These are phyloP conservation scores for Syzygium oleosum DNA, from an alignment of 345 rosid species.

Conservation along the genomic window DNA sequence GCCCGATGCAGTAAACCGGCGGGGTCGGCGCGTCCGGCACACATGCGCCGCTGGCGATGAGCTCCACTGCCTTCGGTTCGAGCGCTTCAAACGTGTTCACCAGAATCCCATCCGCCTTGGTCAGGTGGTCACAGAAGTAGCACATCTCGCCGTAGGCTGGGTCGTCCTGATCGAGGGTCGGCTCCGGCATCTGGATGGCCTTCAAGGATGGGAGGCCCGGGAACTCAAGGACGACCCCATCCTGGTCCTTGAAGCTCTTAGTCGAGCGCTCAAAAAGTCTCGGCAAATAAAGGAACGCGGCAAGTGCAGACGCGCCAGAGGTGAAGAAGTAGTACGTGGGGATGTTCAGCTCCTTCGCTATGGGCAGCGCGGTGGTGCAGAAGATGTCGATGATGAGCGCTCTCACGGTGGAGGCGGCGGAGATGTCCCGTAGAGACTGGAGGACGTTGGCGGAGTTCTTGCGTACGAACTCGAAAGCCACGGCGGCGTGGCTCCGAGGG, in stretches of 20 bases:
- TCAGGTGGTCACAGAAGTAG: not conserved
- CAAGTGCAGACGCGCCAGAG: slow-evolving; percentile 2
- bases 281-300: slow-evolving; percentile 3
- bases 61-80: not conserved
- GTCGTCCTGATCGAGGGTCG: not conserved
- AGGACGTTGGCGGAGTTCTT: slow-evolving; percentile 4
- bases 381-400: slow-evolving; percentile 16
- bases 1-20: slow-evolving; percentile 5
- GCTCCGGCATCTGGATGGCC: slow-evolving; percentile 5
- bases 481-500: not conserved
- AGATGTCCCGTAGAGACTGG: not conserved
- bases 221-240: not conserved
- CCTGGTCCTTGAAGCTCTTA: slow-evolving; percentile 5
- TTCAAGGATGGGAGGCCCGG: slow-evolving; percentile 2
- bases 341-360: slow-evolving; percentile 3
- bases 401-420: not conserved
- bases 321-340: slow-evolving; percentile 10
- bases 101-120: slow-evolving; percentile 6
- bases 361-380: slow-evolving; percentile 3
- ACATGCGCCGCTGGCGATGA: not conserved
- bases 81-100: slow-evolving; percentile 15
- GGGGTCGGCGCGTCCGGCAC: not conserved
- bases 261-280: not conserved
- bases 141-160: not conserved
- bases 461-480: not conserved